Evolutionary conservation across 306 rosid species (phyloP), one percentile per base, ranked within the genome.

Genomic region (Mimosa bimucronata): DNA sequence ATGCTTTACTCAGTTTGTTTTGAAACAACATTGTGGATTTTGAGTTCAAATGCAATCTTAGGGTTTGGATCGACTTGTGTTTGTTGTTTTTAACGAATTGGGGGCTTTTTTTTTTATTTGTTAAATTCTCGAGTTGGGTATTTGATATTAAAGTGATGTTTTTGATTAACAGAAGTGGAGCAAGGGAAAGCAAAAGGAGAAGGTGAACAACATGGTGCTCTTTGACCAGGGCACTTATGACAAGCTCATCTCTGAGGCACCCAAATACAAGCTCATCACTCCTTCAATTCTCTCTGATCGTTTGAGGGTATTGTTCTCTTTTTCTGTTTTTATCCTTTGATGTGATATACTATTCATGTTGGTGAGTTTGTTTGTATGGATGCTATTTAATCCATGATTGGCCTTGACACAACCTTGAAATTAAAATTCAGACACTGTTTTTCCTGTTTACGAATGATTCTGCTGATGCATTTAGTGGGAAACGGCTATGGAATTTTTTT

Each of bases 121-220:
- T 19, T 7, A 10, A 7, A 30, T 57, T 12, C 57, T 66, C 3
- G 68, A 26, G 40, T 18, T 14, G 69, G 16, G 31, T 73, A 8
- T 29, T 4, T 67, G 23, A 23, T 29, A 14, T 55, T 72, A 25
- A 60, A 2, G 66, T 45, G 7, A 19, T 4, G 23, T 68, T 34
- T 34, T 34, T 34, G 38, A 7, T 48, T 60, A 62, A 72, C 88
- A 90, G 97, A 91, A 91, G 85, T 91, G 94, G 92, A 88, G 94
- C 84, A 91, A 91, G 85, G 97, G 97, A 55, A 91, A 91, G 90
- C 94, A 91, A 1, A 91, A 91, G 94, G 97, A 91, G 83, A 91
- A 91, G 94, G 97, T 89, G 44, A 91, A 91, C 71, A 91, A 91
- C 88, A 85, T 85, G 94, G 97, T 91, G 64, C 83, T 91, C 14